Percentiles rank a stretch among this genome's conserved stretches.
Evolutionary conservation across 352 stramenopile genomes (phyloP).

Genomic region (Globisporangium alternatum): DNA sequence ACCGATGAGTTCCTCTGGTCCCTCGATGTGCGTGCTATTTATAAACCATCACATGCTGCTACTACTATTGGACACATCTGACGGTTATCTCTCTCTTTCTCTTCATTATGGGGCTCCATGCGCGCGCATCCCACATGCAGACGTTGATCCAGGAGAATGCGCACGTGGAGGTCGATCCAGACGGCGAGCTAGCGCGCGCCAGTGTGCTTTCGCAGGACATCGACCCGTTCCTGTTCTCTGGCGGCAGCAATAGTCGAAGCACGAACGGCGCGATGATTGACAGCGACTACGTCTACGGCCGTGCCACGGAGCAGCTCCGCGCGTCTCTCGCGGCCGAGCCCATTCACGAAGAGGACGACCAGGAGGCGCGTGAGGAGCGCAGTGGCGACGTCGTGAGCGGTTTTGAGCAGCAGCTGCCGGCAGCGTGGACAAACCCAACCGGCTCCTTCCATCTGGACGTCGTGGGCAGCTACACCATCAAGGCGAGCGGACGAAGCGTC

Average conservation of each 20-base stretch:
- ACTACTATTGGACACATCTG: conserved; percentile 9
- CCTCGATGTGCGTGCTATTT: conserved; percentile 48
- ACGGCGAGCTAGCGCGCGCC: conserved; percentile 35
- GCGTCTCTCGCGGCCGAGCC: conserved; percentile 18
- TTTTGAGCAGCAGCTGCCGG: conserved; percentile 21
- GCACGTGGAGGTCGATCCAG: conserved; percentile 23
- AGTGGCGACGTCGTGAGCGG: conserved; percentile 22
- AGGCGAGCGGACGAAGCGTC: conserved; percentile 32
- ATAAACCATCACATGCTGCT: not conserved
- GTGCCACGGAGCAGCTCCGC: conserved; percentile 16
- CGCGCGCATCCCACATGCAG: conserved; percentile 14
- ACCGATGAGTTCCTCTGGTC: conserved; percentile 70
- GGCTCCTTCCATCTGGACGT: conserved; percentile 11
- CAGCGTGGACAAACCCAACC: conserved; percentile 9
- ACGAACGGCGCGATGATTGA: conserved; percentile 22
- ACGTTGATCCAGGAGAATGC: conserved; percentile 44
- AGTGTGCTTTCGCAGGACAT: conserved; percentile 46
- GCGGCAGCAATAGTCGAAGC: not conserved
- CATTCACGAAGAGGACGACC: conserved; percentile 19
- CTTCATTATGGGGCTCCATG: conserved; percentile 1
- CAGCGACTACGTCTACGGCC: conserved; percentile 49
- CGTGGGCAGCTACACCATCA: conserved; percentile 23
- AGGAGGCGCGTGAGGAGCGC: conserved; percentile 29
- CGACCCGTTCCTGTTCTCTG: conserved; percentile 17
- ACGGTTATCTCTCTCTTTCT: conserved; percentile 13